Percentiles rank a stretch among this genome's conserved stretches.
Conservation (phyloP, 2,329 filamentous ascomycete species). For the Trichophyton equinum region DNA sequence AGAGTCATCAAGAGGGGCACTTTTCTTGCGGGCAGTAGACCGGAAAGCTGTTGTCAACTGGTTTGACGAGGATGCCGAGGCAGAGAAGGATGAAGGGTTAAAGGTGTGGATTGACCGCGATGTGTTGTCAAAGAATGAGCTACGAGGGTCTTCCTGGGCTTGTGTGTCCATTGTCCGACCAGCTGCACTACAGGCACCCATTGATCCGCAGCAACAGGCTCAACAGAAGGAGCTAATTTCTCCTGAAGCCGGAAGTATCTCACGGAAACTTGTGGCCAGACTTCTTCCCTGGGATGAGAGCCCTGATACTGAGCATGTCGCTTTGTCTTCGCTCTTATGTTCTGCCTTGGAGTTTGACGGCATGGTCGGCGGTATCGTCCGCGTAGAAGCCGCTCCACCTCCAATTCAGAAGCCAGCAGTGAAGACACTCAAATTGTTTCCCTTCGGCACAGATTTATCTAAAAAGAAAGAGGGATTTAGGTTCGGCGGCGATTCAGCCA, state of each 20-base stretch:
- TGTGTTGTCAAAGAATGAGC: constrained; percentile 54
- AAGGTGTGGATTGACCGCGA: constrained; percentile 79
- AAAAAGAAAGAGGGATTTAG: constrained; percentile 56
- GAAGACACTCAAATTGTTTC: constrained; percentile 62
- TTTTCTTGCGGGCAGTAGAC: constrained; percentile 75
- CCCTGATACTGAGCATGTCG: constrained; percentile 66
- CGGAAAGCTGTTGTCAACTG: constrained; percentile 56
- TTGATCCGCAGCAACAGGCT: constrained; percentile 56
- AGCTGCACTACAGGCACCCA: constrained; percentile 57
- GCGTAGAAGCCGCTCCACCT: constrained; percentile 67
- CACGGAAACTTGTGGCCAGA: constrained; percentile 61
- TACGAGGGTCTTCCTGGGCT: constrained; percentile 66
- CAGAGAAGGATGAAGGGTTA: constrained; percentile 46
- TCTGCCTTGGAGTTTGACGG: constrained; percentile 56
- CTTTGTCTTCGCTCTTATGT: constrained; percentile 67
- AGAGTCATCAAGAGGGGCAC: constrained; percentile 41
- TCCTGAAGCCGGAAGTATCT: constrained; percentile 44
- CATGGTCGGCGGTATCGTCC: constrained; percentile 74
- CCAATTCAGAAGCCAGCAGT: constrained; percentile 56
- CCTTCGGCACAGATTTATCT: constrained; percentile 51
- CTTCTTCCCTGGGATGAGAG: constrained; percentile 73
- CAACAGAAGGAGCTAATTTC: constrained; percentile 53
- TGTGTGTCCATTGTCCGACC: constrained; percentile 79
- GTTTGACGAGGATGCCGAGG: constrained; percentile 57
- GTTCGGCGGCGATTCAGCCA: constrained; percentile 78